Conservation (phyloP, 306 rosid genomes). For the Vicia villosa region DNA sequence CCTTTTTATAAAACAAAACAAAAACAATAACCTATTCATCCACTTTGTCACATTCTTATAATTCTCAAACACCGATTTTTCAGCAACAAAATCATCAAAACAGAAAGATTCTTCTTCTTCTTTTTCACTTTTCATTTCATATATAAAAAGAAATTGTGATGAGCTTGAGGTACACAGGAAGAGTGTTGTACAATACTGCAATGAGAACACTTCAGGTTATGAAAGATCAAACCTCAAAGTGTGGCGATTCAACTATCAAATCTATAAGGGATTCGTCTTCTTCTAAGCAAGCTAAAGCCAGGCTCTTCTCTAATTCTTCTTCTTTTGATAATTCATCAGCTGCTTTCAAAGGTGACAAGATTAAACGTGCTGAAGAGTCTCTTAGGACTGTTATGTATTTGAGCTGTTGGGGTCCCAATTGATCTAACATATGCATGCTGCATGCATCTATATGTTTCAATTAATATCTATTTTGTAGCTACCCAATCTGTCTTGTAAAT, state of each 20-base stretch:
- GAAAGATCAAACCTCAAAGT: slow-evolving; percentile 60
- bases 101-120: background rate
- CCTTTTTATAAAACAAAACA: background rate
- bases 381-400: slow-evolving; percentile 72
- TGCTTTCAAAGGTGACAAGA: slow-evolving; percentile 39
- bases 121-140: background rate
- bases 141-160: slow-evolving; percentile 10
- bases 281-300: slow-evolving; percentile 38
- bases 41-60: background rate
- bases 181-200: slow-evolving; percentile 42
- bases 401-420: slow-evolving; percentile 87
- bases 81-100: slow-evolving; percentile 3
- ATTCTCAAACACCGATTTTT: background rate
- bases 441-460: background rate
- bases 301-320: slow-evolving; percentile 35
- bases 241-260: slow-evolving; percentile 42
- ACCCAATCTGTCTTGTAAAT: background rate
- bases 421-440: background rate
- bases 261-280: slow-evolving; percentile 58
- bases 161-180: slow-evolving; percentile 62
- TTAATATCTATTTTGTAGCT: background rate
- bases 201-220: slow-evolving; percentile 44
- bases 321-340: slow-evolving; percentile 32
- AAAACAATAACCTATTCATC: background rate
- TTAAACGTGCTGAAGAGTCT: slow-evolving; percentile 68